Base-by-base conservation (phyloP, 768 basidiomycete genomes). In the Coprinopsis sp. region DNA sequence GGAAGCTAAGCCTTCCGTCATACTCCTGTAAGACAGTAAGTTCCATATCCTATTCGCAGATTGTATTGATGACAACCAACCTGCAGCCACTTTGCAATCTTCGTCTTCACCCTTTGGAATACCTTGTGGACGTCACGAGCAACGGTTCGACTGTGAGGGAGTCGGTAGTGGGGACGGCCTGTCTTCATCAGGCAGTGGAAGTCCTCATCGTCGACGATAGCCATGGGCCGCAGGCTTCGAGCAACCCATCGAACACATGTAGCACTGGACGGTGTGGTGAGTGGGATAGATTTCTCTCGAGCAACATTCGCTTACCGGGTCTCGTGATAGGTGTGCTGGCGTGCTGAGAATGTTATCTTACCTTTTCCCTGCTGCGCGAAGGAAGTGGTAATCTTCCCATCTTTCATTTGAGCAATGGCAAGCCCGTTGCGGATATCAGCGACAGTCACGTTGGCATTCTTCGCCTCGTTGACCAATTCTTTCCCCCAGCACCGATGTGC, bases 241-340 rank as follows among this genome's bases (percentile, higher is more conserved):
- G 65, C 37, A 0, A 72, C 52, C 72, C 72, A 74, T 0, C 54
- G 52, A 0, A 71, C 67, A 33, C 67, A 50, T 21, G 65, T 46
- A 0, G 59, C 63, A 14, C 62, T 66, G 16, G 18, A 36, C 31
- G 16, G 18, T 18, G 21, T 33, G 24, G 19, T 12, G n/a, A n/a
- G 30, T 19, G 8, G n/a, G 14, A 12, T 19, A 28, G 29, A 29
- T n/a, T 21, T 6, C 16, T 37, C 11, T 33, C 37, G 14, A 7
- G 36, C 22, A 51, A 22, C 19, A 6, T 43, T 46, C 12, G 52
- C 54, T 37, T 33, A 62, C 60, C 37, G 39, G 21, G 51, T 30
- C 47, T 64, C 56, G 13, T 52, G 50, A 29, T 45, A 54, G 29
- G 57, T 61, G 44, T 58, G 58, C 22, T 55, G 58, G 6, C 51